Evolutionary conservation across 2,329 filamentous ascomycete genomes (phyloP), one percentile per base, ranked within the genome.

Genomic region (Aspergillus latus): DNA sequence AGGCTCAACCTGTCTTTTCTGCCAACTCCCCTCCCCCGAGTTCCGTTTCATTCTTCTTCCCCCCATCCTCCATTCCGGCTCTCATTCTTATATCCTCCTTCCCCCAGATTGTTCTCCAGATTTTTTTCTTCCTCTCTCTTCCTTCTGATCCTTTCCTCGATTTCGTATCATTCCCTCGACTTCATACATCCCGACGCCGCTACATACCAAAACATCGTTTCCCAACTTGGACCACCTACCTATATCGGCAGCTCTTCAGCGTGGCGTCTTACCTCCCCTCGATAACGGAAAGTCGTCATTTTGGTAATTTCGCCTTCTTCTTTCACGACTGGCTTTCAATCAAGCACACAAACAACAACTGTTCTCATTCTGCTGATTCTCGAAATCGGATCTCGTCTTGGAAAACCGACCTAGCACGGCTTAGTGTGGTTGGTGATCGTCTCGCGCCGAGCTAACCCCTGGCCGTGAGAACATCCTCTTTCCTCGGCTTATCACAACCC

Each of bases 341-440:
- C 11, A 26, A 28, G 11, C 49, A 43, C 47, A 26, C 47, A 40
- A 46, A 52, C 50, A 52, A 30, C 49, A 52, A 45, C 52, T 34
- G 48, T 59, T 43, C 54, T 58, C 44, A 58, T 58, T 57, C 60
- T 59, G 62, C 49, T 43, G 52, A 49, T 52, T 52, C 49, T 59
- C 50, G 46, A 47, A 34, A 32, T 47, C 15, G 9, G 29, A 57
- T 47, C 34, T 58, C 51, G 52, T 51, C 48, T 44, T 59, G 11
- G 57, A 63, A 54, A 51, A 54, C 52, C 43, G 44, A 48, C 52
- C 59, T 60, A 57, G 54, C 49, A 48, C 54, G 29, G 54, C 44
- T 62, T 62, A 59, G 65, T 62, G 63, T 64, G 66, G 59, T 62
- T 64, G 66, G 59, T 62, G 66, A 69, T 70, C 67, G 61, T 62